Evolutionary conservation across 306 rosid species (phyloP), one percentile per base, ranked within the genome.

Genomic region (Oxytropis ochrocephala): DNA sequence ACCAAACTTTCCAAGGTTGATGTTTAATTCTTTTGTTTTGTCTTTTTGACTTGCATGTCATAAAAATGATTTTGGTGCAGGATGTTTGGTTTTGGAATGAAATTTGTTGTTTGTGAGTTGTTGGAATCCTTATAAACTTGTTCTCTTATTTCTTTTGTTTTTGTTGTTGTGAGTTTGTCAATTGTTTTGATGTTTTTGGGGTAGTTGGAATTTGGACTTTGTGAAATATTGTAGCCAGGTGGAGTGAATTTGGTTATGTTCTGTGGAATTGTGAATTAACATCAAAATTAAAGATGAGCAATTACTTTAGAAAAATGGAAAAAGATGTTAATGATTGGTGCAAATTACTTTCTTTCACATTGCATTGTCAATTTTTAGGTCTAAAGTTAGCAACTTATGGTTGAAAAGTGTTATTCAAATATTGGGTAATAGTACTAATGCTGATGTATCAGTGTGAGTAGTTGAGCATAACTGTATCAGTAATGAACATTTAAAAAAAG

Each of bases 1-100:
- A 81, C 78, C 95, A 86, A 50, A 67, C 89, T 80, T 82, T 83
- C 30, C 95, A 88, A 83, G 98, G 98, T 94, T 66, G 29, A 4
- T 54, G 1, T 61, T 69, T 61, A 21, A 11, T 38, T 43, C 1
- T 29, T 67, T 8, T 60, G n/a, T 24, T 36, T 41, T 41, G 53
- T 6, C 52, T 47, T 56, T 46, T 11, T 59, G 50, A 24, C 4
- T 50, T 51, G 75, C 58, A 47, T 57, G 50, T 64, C 17, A 9
- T 5, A 21, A 17, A 54, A 29, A 63, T 57, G 67, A n/a, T 62
- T 74, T 27, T 65, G 60, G 13, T 7, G 46, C 48, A 33, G 44
- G 51, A 5, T 56, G 18, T 29, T 55, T 29, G n/a, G 29, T 38
- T 16, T 60, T 35, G 80, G 54, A 72, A 7, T 32, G 48, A 12